Percentiles rank a stretch among this genome's conserved stretches.
phyloP scores from a whole-genome alignment of 2,329 filamentous ascomycete species.

The Alternaria solani region DNA sequence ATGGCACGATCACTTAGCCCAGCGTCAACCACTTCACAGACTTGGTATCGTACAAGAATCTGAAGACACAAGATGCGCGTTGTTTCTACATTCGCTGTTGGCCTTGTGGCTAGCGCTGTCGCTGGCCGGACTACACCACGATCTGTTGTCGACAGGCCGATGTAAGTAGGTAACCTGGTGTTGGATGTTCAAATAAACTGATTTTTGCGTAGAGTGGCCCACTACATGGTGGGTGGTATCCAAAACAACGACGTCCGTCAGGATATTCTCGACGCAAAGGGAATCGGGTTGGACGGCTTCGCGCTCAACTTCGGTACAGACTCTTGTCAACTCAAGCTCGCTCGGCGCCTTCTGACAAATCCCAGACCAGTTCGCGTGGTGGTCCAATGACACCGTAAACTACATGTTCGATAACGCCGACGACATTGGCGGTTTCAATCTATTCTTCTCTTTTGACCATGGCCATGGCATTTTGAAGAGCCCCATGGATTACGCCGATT shows the following conservation, averaged over 20 bases:
- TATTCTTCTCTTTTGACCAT: conserved; percentile 53
- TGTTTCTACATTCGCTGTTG: conserved; percentile 5
- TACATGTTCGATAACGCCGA: conserved; percentile 45
- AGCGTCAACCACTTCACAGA: background rate
- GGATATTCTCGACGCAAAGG: conserved; percentile 39
- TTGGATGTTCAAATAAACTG: background rate
- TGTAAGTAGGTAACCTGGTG: conserved; percentile 12
- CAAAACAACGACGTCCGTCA: conserved; percentile 27
- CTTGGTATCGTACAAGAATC: background rate
- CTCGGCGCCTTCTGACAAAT: background rate
- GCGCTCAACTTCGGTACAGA: conserved; percentile 43
- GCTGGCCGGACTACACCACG: conserved; percentile 4
- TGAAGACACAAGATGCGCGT: conserved; percentile 11
- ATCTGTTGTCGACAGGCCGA: background rate
- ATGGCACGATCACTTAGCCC: background rate
- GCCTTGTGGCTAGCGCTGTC: conserved; percentile 11
- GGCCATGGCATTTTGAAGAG: conserved; percentile 27
- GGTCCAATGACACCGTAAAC: conserved; percentile 38
- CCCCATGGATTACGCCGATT: conserved; percentile 36
- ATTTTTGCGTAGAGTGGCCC: conserved; percentile 23
- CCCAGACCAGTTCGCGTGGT: conserved; percentile 24
- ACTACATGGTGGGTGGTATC: conserved; percentile 39
- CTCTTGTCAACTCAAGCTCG: background rate
- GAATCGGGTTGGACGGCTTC: conserved; percentile 47
- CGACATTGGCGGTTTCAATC: conserved; percentile 35